Evolutionary conservation across 306 rosid species (phyloP).

Genomic region (Lathyrus sativus): DNA sequence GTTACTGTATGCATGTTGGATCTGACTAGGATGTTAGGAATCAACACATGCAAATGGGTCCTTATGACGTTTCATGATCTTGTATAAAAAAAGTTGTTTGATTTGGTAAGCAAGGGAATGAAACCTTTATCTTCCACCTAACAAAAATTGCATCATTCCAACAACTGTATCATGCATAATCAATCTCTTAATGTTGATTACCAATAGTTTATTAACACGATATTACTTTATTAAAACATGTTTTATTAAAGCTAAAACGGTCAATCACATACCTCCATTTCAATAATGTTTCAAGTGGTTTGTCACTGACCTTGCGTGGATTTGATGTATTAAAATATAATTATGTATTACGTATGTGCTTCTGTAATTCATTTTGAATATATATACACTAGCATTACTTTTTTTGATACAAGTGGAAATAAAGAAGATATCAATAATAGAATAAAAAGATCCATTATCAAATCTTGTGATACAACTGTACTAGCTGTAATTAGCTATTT

Average conservation of each 20-base stretch:
- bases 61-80: slow-evolving; percentile 36
- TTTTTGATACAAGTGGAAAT: neutral
- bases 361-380: neutral
- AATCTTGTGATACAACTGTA: slow-evolving; percentile 27
- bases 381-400: no score
- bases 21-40: slow-evolving; percentile 61
- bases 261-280: slow-evolving; percentile 27
- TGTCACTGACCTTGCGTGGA: slow-evolving; percentile 21
- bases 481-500: slow-evolving; percentile 15
- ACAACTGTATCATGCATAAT: slow-evolving; percentile 22
- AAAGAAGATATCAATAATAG: neutral
- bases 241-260: slow-evolving; percentile 27
- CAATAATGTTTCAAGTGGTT: slow-evolving; percentile 28
- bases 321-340: slow-evolving; percentile 22
- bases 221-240: no score
- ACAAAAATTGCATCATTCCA: slow-evolving; percentile 32
- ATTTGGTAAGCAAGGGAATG: slow-evolving; percentile 27
- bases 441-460: slow-evolving; percentile 26
- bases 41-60: slow-evolving; percentile 46
- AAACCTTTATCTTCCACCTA: slow-evolving; percentile 37
- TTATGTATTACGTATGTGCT: neutral
- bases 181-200: slow-evolving; percentile 20
- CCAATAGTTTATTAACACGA: slow-evolving; percentile 14
- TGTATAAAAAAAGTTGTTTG: slow-evolving; percentile 35
- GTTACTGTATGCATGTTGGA: slow-evolving; percentile 47